Base-by-base conservation (phyloP, 768 basidiomycete species). In the Pleurotus citrinopileatus region DNA sequence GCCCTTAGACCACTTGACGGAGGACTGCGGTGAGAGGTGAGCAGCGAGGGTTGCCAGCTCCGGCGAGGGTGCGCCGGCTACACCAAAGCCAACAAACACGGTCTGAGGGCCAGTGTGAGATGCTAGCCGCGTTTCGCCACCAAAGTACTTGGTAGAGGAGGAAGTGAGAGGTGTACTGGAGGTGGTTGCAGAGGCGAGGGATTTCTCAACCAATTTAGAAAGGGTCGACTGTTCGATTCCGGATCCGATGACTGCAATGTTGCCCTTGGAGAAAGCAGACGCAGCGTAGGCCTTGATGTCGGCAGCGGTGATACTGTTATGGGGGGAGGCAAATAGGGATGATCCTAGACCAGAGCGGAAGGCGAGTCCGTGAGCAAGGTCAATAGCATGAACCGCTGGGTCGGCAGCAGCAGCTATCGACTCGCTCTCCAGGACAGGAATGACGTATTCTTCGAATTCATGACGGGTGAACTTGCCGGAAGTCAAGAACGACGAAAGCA, bases 311-410 rank as follows among this genome's bases (percentile, higher is more conserved):
- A 91, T 69, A 38, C 19, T 32, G 20, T 26, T 73, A 65, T 90
- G 84, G 13, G 82, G 75, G n/a, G 86, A 75, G 17, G 94, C 88
- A 71, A 91, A 93, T 56, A 98, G 81, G 20, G 95, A 88, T 60
- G 89, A 80, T 61, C 96, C 96, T 62, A 98, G 93, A 13, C 96
- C 96, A 38, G 77, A 78, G 64, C 95, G 93, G 89, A 98, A 99
- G 40, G 96, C 95, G 55, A 95, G 76, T 40, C 81, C 70, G 68
- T 98, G 96, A 3, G 94, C 94, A 32, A 87, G 74, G 64, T 99
- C 96, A 54, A 98, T 58, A 37, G 94, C 94, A 61, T 78, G 76
- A 1, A 81, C 79, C 20, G 79, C 76, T 6, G 92, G 84, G 55
- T 88, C 75, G 43, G 75, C 68, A 42, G 73, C 66, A 12, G 85